Evolutionary conservation across 352 stramenopile species (phyloP), one percentile per base, ranked within the genome.

Genomic region (Pythium aristosporum): DNA sequence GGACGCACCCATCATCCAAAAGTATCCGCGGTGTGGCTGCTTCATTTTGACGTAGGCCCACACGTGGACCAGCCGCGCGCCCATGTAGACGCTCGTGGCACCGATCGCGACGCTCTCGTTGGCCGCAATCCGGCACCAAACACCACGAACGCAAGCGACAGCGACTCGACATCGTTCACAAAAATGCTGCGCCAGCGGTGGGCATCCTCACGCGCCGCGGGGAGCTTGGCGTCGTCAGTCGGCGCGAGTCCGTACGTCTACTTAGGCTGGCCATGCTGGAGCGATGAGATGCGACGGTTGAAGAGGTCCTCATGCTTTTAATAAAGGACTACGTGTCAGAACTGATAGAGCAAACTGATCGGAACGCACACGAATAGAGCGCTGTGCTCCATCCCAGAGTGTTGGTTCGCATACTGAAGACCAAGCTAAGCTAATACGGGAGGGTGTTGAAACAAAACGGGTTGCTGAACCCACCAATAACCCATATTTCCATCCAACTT

Each of bases 241-340:
- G 42, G 47, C 54, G 72, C 51, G 36, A 72, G 55, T 9, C 71
- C 77, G 63, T 79, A 85, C 49, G 55, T 82, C 66, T 82, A 74
- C 65, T 70, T 73, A 32, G 68, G 67, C 57, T 61, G 64, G 49
- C 63, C 63, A 20, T 34, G 42, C 41, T 54, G 43, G 5, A 65
- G 63, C 37, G 37, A 66, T 30, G 25, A 30, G 25, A 30, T 30
- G 1, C 51, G 37, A 47, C 51, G 36, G 34, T 47, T 47, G 18
- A 58, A 58, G 51, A 8, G 51, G 30, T 49, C 23, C 15, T 0
- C 6, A 39, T 50, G 7, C 44, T 30, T 16, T 50, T 8, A 34
- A 50, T 50, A 50, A 25, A 32, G 44, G 44, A 50, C 21, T 1
- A 12, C 4, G 11, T 15, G 34, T 13, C n/a, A n/a, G 34, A 39